These are phyloP conservation scores for Prunus mongolica DNA, from an alignment of 306 rosid species.

Conservation along the genomic window DNA sequence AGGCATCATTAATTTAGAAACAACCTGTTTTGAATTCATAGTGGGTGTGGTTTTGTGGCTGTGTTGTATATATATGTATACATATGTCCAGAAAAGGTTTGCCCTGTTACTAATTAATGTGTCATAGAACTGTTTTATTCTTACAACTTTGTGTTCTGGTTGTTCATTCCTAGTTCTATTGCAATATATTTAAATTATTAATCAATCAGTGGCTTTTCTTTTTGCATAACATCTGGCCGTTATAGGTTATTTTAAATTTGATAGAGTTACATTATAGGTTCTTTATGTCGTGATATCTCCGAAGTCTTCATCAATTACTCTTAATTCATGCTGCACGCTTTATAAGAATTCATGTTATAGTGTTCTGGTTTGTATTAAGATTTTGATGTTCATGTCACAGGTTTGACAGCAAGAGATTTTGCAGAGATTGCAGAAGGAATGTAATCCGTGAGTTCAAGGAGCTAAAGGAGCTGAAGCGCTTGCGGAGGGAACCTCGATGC, in stretches of 20 bases:
- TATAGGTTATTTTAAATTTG: constrained; percentile 18
- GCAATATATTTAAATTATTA: constrained; percentile 1
- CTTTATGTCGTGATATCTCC: constrained; percentile 13
- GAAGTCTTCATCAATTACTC: neutral
- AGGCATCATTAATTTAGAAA: neutral
- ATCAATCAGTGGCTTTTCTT: constrained; percentile 11
- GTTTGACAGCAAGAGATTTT: constrained; percentile 99
- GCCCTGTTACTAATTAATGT: neutral
- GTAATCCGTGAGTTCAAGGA: constrained; percentile 98
- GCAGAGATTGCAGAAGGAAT: constrained; percentile 98
- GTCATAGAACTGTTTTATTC: neutral
- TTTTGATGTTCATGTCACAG: constrained; percentile 45
- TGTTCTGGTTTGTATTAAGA: constrained; percentile 24
- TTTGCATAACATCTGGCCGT: neutral
- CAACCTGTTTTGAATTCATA: neutral
- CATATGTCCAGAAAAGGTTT: neutral
- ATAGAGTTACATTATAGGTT: neutral
- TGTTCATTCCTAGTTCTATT: constrained; percentile 14
- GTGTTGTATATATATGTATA: neutral
- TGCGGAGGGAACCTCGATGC: constrained; percentile 94
- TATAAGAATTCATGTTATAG: constrained; percentile 8
- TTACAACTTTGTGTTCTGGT: constrained; percentile 15
- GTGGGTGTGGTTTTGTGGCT: neutral
- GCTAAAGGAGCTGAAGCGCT: constrained; percentile 91
- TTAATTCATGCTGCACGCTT: neutral